Evolutionary conservation across 768 basidiomycete species (phyloP).

Genomic region (Panaeolus papilionaceus): DNA sequence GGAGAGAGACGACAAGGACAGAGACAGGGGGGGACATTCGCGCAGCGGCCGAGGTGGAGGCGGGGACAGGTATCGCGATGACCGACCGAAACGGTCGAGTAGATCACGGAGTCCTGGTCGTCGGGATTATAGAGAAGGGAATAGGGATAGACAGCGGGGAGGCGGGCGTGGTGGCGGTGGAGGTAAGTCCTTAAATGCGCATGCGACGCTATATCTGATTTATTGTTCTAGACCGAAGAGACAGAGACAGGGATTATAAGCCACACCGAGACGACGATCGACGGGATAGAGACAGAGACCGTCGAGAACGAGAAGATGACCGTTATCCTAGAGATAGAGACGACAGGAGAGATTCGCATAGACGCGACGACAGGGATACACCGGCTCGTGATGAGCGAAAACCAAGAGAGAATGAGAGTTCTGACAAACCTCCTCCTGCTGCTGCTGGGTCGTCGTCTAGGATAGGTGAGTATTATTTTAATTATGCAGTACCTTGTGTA

Average conservation of each 20-base stretch:
- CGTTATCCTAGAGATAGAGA: slow-evolving; percentile 38
- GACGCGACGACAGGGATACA: slow-evolving; percentile 39
- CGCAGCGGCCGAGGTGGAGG: slow-evolving; percentile 43
- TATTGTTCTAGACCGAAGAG: slow-evolving; percentile 30
- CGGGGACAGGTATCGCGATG: slow-evolving; percentile 45
- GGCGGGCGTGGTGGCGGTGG: slow-evolving; percentile 37
- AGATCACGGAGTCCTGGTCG: slow-evolving; percentile 56
- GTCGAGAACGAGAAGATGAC: slow-evolving; percentile 43
- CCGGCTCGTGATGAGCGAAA: slow-evolving; percentile 26
- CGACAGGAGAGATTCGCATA: slow-evolving; percentile 40
- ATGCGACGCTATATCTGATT: background rate
- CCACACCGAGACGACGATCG: slow-evolving; percentile 43
- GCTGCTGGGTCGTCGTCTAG: slow-evolving; percentile 21
- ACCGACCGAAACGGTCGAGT: slow-evolving; percentile 52
- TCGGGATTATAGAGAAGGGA: slow-evolving; percentile 28
- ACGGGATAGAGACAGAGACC: slow-evolving; percentile 43
- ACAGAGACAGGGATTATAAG: slow-evolving; percentile 45
- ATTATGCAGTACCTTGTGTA: background rate
- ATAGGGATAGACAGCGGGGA: slow-evolving; percentile 34
- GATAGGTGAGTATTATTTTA: slow-evolving; percentile 16
- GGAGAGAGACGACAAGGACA: slow-evolving; percentile 60
- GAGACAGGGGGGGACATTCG: slow-evolving; percentile 50
- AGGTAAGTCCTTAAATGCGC: slow-evolving; percentile 21
- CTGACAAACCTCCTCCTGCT: slow-evolving; percentile 22
- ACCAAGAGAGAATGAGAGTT: slow-evolving; percentile 23